These are phyloP conservation scores for Sporodiniella umbellata DNA, from an alignment of 371 early-diverging fungal genomes.

Conservation along the genomic window DNA sequence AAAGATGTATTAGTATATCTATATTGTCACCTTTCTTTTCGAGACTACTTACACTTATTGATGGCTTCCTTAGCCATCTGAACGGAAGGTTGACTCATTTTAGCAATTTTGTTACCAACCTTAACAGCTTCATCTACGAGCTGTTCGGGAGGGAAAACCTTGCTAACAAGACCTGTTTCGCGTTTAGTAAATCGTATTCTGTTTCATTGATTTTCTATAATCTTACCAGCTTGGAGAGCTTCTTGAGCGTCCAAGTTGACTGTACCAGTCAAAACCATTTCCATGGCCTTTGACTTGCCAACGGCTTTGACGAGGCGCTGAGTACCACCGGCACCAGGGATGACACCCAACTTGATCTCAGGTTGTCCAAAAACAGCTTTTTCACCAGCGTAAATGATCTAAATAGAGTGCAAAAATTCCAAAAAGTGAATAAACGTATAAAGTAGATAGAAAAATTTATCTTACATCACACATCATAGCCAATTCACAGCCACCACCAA, in stretches of 20 bases:
- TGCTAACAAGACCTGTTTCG: constrained; percentile 74
- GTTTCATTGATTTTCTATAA: background rate
- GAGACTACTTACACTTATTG: constrained; percentile 80
- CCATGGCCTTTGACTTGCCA: constrained; percentile 99
- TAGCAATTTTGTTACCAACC: constrained; percentile 83
- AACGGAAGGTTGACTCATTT: constrained; percentile 81
- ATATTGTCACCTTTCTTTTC: background rate
- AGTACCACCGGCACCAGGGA: constrained; percentile 90
- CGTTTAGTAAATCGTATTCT: background rate
- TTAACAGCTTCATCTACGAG: constrained; percentile 91
- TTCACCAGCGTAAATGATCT: constrained; percentile 98
- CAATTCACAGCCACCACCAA: constrained; percentile 98
- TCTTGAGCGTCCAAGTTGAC: constrained; percentile 85
- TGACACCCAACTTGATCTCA: constrained; percentile 96
- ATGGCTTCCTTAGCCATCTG: constrained; percentile 97
- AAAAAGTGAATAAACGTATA: background rate
- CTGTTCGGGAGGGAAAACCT: constrained; percentile 83
- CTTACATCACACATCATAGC: constrained; percentile 95
- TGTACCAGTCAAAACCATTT: constrained; percentile 88
- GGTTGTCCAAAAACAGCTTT: constrained; percentile 97
- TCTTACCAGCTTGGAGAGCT: constrained; percentile 73
- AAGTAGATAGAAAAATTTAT: background rate
- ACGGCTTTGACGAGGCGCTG: constrained; percentile 92
- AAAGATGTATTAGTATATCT: background rate
- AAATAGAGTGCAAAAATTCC: too few relatives aligned